Evolutionary conservation across 129 eudicot genomes (phyloP), one percentile per base, ranked within the genome.

Genomic region (Glebionis coronaria): DNA sequence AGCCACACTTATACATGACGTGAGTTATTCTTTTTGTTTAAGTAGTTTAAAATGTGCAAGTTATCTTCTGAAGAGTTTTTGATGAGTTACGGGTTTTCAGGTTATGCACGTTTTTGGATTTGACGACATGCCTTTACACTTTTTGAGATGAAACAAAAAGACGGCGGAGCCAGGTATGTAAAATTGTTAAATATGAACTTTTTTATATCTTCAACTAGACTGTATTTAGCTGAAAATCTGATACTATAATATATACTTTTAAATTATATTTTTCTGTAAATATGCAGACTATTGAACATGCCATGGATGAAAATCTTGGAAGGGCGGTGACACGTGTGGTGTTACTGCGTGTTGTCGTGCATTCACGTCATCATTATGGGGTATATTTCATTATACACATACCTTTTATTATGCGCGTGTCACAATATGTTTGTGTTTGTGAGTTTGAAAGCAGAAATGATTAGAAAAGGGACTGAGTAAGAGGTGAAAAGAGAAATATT

Each of bases 341-440:
- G 67, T 90, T 93, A 52, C 98, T 95, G 50, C 98, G 95, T 9
- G 98, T 93, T 82, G 79, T 93, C 78, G 88, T 88, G 98, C 96
- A 93, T 74, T 84, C 96, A 5, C 95, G 98, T 38, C 58, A 83
- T 81, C 98, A 93, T 78, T 93, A 93, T 47, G 98, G 98, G 91
- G 98, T n/a, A n/a, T n/a, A n/a, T n/a, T n/a, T n/a, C n/a, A n/a
- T n/a, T n/a, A n/a, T n/a, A n/a, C n/a, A n/a, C n/a, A n/a, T n/a
- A n/a, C n/a, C n/a, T n/a, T n/a, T n/a, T n/a, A n/a, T n/a, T n/a
- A n/a, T n/a, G n/a, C n/a, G 25, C 25, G 25, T 1, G 25, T 23
- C 1, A 23, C 25, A 23, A 23, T 23, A 23, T 86, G 11, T 84
- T 86, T 29, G 90, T 86, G 21, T 84, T 84, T 72, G 81, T 84